Base-by-base conservation (phyloP, 306 rosid species). In the Pterocarpus santalinus region DNA sequence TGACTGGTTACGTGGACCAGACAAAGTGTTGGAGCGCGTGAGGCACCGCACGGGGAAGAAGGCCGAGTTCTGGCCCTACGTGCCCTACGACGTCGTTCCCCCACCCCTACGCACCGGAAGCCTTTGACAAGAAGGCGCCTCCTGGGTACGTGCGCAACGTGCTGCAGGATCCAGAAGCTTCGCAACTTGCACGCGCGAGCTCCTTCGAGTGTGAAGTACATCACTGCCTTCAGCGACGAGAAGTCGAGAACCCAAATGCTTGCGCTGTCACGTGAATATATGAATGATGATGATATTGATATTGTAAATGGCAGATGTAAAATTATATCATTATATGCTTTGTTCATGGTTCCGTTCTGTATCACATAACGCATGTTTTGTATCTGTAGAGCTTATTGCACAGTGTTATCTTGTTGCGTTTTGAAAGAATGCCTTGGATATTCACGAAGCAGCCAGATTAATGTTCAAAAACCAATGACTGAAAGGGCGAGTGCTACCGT, bases 141-240 rank as follows among this genome's bases (percentile, higher is more conserved):
- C 63, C 97, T 0, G 97, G 97, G 46, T 90, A 90, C 88, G 94
- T 91, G 86, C 89, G 97, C 4, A 67, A 69, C 38, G 33, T 6
- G 88, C 51, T 76, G 52, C 62, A n/a, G 63, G 72, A 89, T 74
- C 84, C 90, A 0, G 87, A 82, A 53, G 49, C 58, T 12, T 58
- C 85, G 0, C 75, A 69, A 2, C 89, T 90, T 1, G 91, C 89
- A 68, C 97, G 92, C 80, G 97, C 90, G 5, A 88, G 88, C 84
- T 90, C 94, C 67, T 78, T 90, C 9, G 97, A 92, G 80, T n/a
- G 96, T 89, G 17, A 83, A 92, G 12, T 89, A 91, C 86, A 85
- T 90, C 16, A 91, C 96, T 1, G 92, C 96, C 0, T 89, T 91
- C 80, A 89, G 96, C 8, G 92, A 88, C 32, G 96, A 91, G 44